These are phyloP conservation scores for Elaeis guineensis DNA, from an alignment of 176 grass and related monocot species.

Conservation along the genomic window DNA sequence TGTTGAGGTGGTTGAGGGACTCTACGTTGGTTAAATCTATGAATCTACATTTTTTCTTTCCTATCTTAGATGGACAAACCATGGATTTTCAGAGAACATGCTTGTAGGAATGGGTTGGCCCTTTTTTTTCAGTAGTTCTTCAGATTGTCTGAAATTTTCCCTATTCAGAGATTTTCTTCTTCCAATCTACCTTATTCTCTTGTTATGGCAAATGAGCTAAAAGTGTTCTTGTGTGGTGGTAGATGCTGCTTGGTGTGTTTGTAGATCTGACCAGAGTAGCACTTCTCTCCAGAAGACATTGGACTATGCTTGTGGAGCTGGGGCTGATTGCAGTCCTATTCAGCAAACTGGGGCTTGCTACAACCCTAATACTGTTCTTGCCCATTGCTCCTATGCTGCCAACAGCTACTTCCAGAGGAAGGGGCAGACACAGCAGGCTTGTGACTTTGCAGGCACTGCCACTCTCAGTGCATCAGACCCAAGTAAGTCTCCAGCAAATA, in stretches of 20 bases:
- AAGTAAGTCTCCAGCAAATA: slow-evolving; percentile 20
- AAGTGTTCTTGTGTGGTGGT: neutral
- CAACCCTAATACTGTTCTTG: slow-evolving; percentile 54
- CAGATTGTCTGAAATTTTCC: no score
- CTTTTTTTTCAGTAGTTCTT: no score
- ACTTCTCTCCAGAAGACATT: slow-evolving; percentile 53
- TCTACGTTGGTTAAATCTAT: no score
- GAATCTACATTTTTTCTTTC: no score
- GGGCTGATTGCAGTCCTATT: slow-evolving; percentile 63
- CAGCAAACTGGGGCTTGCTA: slow-evolving; percentile 50
- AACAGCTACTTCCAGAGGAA: slow-evolving; percentile 89
- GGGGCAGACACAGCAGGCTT: slow-evolving; percentile 45
- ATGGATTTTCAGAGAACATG: no score
- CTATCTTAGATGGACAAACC: no score
- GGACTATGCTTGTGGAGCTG: slow-evolving; percentile 73
- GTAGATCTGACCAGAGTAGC: slow-evolving; percentile 39
- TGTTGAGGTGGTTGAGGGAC: no score
- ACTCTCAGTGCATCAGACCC: slow-evolving; percentile 36
- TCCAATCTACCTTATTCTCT: no score
- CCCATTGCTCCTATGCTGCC: slow-evolving; percentile 86
- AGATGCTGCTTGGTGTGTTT: slow-evolving; percentile 80
- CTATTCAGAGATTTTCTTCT: no score
- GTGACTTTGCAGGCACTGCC: slow-evolving; percentile 55
- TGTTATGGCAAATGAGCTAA: no score
- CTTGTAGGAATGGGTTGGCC: no score